Evolutionary conservation across 352 stramenopile genomes (phyloP).

Genomic region (Phytophthora palmivora): DNA sequence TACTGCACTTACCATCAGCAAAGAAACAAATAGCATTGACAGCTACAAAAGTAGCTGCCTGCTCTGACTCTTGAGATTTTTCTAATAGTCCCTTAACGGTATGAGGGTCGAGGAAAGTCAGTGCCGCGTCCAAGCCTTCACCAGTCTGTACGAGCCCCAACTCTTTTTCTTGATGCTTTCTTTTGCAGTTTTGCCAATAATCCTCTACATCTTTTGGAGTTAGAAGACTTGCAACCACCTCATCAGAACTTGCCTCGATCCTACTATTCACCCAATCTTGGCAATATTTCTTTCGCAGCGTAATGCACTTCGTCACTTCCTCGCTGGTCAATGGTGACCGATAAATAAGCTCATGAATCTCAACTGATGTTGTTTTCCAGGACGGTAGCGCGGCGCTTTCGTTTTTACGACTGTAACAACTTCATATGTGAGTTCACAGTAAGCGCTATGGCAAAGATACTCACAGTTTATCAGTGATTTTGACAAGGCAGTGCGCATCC

Average conservation of each 20-base stretch:
- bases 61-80: conserved; percentile 19
- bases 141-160: conserved; percentile 3
- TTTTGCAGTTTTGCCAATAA: conserved; percentile 45
- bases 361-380: conserved; percentile 29
- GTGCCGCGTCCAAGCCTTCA: conserved; percentile 19
- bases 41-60: conserved; percentile 44
- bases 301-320: conserved; percentile 32
- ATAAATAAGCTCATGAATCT: conserved; percentile 37
- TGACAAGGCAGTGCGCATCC: conserved; percentile 66
- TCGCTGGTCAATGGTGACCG: conserved; percentile 32
- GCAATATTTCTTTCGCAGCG: conserved; percentile 40
- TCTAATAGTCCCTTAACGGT: conserved; percentile 43
- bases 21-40: conserved; percentile 85
- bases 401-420: conserved; percentile 7
- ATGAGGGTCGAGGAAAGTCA: conserved; percentile 49
- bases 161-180: conserved; percentile 21
- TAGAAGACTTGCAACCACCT: conserved; percentile 33
- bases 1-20: conserved; percentile 49
- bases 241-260: not conserved
- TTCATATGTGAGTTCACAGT: conserved; percentile 5
- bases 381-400: conserved; percentile 22
- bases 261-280: conserved; percentile 35
- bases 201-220: conserved; percentile 37
- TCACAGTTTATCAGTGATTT: conserved; percentile 63
- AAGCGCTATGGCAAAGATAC: conserved; percentile 3